phyloP scores from a whole-genome alignment of 768 basidiomycete species.

The Holtermanniella nyarrowii region DNA sequence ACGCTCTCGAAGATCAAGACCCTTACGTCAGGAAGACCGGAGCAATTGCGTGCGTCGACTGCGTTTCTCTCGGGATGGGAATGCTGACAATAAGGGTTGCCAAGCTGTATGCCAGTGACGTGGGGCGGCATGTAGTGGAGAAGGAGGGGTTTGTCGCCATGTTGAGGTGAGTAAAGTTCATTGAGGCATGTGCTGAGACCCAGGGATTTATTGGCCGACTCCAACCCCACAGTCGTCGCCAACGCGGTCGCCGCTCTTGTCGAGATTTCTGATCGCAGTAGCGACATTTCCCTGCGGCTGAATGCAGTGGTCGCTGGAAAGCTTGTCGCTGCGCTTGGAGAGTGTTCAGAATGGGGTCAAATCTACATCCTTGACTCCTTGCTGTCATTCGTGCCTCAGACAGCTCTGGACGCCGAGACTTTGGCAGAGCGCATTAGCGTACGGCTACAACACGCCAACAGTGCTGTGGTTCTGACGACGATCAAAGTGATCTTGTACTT shows the following conservation, averaged over 20 bases:
- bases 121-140: conserved; percentile 62
- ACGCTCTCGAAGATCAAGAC: conserved; percentile 85
- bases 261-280: conserved; percentile 92
- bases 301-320: conserved; percentile 81
- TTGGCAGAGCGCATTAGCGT: conserved; percentile 92
- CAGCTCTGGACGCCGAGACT: conserved; percentile 74
- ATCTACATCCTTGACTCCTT: conserved; percentile 94
- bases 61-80: background rate
- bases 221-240: conserved; percentile 92
- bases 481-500: conserved; percentile 90
- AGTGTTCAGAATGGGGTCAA: conserved; percentile 99
- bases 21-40: conserved; percentile 98
- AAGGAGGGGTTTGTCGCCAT: conserved; percentile 81
- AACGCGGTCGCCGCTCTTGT: conserved; percentile 93
- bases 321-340: conserved; percentile 76
- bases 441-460: conserved; percentile 94
- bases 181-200: background rate
- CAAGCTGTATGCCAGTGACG: conserved; percentile 80
- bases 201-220: conserved; percentile 74
- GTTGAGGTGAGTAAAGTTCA: conserved; percentile 48
- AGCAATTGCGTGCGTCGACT: conserved; percentile 53
- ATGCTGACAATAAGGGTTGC: conserved; percentile 57
- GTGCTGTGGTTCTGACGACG: conserved; percentile 96
- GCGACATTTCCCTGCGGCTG: conserved; percentile 83
- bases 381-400: conserved; percentile 84